Evolutionary conservation across 352 stramenopile genomes (phyloP).

Genomic region (Phytophthora sp.): DNA sequence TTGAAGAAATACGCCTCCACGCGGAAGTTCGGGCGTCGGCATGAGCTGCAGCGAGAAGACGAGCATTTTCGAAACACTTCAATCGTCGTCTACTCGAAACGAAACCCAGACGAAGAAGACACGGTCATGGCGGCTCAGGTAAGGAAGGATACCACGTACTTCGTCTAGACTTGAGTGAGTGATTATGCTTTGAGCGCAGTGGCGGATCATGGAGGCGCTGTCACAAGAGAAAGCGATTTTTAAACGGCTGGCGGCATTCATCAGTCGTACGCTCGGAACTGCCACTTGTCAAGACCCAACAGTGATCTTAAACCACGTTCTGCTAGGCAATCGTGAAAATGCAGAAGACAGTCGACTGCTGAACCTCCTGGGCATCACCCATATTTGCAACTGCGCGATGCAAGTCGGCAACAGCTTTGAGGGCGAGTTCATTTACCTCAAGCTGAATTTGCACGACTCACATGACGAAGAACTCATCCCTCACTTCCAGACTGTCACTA

Average conservation of each 20-base stretch:
- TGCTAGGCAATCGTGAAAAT: constrained; percentile 55
- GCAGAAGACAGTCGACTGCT: constrained; percentile 51
- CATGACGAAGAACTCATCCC: constrained; percentile 58
- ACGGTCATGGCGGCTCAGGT: constrained; percentile 51
- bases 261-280: constrained; percentile 36
- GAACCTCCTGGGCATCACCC: constrained; percentile 50
- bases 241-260: constrained; percentile 24
- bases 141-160: neutral
- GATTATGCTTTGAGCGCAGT: constrained; percentile 42
- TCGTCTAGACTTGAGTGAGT: neutral
- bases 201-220: constrained; percentile 47
- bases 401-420: constrained; percentile 66
- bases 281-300: constrained; percentile 29
- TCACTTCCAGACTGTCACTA: constrained; percentile 59
- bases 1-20: constrained; percentile 43
- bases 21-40: constrained; percentile 45
- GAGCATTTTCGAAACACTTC: constrained; percentile 32
- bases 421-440: constrained; percentile 71
- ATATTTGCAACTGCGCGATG: constrained; percentile 68
- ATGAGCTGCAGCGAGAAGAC: constrained; percentile 45
- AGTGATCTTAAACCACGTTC: constrained; percentile 53
- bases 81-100: constrained; percentile 49
- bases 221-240: constrained; percentile 37
- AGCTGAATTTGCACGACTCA: constrained; percentile 57
- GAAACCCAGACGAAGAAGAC: constrained; percentile 66